These are phyloP conservation scores for Leucogyrophana mollusca DNA, from an alignment of 768 basidiomycete genomes.

Conservation along the genomic window DNA sequence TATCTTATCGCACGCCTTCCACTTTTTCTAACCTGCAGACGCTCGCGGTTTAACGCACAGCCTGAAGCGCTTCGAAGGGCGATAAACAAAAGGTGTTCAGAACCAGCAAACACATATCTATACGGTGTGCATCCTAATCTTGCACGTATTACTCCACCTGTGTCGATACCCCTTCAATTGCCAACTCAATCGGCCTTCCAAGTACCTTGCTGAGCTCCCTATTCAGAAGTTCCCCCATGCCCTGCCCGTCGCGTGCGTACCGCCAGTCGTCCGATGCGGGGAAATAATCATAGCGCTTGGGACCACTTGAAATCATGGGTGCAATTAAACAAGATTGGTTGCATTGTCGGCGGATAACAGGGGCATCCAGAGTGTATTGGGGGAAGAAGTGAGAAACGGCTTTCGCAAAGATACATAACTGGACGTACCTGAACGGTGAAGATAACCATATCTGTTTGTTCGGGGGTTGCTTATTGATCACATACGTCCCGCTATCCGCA, in stretches of 20 bases:
- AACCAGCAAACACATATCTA: no score
- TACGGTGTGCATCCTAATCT: conserved; percentile 6
- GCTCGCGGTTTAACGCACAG: no score
- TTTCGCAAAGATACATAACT: not conserved
- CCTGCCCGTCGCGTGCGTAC: conserved; percentile 65
- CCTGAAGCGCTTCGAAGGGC: no score
- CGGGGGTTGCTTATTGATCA: conserved; percentile 96
- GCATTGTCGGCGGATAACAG: not conserved
- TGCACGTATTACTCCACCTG: conserved; percentile 13
- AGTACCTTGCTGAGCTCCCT: conserved; percentile 58
- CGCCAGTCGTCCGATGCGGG: conserved; percentile 62
- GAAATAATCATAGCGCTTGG: conserved; percentile 87
- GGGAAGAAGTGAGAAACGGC: not conserved
- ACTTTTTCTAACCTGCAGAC: no score
- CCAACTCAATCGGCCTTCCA: conserved; percentile 31
- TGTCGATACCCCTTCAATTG: conserved; percentile 26
- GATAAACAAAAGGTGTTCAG: not conserved
- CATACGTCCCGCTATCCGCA: conserved; percentile 81
- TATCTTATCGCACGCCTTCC: not conserved
- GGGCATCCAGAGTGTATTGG: not conserved
- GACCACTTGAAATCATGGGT: conserved; percentile 56
- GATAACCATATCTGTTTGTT: conserved; percentile 98
- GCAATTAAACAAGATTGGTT: not conserved
- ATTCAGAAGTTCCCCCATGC: conserved; percentile 63
- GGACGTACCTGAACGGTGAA: conserved; percentile 73